Evolutionary conservation across 2,329 filamentous ascomycete genomes (phyloP), one percentile per base, ranked within the genome.

Genomic region (Colletotrichum tamarilloi): DNA sequence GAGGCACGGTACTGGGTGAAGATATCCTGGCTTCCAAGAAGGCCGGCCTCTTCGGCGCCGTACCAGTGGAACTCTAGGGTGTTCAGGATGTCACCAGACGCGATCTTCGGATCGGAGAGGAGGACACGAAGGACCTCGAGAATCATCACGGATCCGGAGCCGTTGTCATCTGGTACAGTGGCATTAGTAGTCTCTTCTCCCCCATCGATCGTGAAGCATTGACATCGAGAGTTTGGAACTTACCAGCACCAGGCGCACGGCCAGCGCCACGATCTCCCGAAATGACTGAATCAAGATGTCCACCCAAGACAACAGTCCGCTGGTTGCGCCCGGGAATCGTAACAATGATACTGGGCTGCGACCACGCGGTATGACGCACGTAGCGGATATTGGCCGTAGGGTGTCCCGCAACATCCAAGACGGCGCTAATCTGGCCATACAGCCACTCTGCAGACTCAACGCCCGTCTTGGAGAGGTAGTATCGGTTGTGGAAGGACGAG

Each of bases 1-100:
- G 77, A 74, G 0, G 77, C 76, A 56, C 79, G 75, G 72, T 86
- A 86, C 55, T 79, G 75, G 28, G 81, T 77, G 75, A 85, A 85
- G 66, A 86, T 82, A 38, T 81, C 83, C 35, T 94, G 92, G 70
- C 91, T 93, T 59, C 94, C 94, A 1, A 96, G 88, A 55, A 97
- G 85, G 16, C 94, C 94, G 9, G 92, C 93, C 80, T 97, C 94
- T 78, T 97, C 94, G 1, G 93, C 94, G 4, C 91, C 92, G 82
- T 95, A 96, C 93, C 93, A 97, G 81, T 96, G 93, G 81, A 96
- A 96, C 83, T 97, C 94, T 72, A 97, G 83, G 0, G 93, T 95
- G 81, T 96, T 95, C 74, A 89, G 84, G 8, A 88, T 90, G 72
- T 90, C 87, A 46, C 92, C 93, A 22, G 87, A 84, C 5, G 89